Percentiles rank a stretch among this genome's conserved stretches.
Evolutionary conservation across 257 asterid genomes (phyloP).

Genomic region (Marsdenia floribunda): DNA sequence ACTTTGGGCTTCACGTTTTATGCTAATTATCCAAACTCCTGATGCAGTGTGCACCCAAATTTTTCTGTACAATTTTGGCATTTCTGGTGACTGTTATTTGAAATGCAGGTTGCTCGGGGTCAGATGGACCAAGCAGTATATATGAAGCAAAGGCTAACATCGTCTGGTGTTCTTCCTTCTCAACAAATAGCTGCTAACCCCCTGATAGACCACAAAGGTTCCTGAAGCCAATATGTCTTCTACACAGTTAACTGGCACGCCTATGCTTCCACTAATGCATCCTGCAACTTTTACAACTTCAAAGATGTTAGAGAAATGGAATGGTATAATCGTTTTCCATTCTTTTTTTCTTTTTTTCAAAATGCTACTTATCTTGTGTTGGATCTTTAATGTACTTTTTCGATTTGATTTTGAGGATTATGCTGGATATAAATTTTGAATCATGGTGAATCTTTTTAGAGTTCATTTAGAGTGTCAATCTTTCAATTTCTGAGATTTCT

Average conservation of each 20-base stretch:
- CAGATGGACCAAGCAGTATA: slow-evolving; percentile 53
- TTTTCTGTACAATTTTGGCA: not conserved
- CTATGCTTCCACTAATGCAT: slow-evolving; percentile 31
- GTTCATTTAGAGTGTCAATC: not conserved
- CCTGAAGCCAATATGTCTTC: slow-evolving; percentile 35
- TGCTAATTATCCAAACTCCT: not conserved
- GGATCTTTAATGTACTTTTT: not conserved
- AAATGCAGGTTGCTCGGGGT: slow-evolving; percentile 55
- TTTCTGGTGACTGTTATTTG: slow-evolving; percentile 3
- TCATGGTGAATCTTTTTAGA: not conserved
- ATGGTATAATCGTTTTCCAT: not conserved
- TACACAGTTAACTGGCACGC: slow-evolving; percentile 27
- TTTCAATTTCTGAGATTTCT: not conserved
- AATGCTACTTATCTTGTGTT: not conserved
- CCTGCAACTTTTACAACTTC: slow-evolving; percentile 35
- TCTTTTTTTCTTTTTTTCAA: slow-evolving; percentile 5
- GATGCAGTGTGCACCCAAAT: not conserved
- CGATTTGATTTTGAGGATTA: not conserved
- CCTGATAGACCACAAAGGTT: slow-evolving; percentile 15
- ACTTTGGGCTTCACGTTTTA: not conserved
- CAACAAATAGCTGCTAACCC: slow-evolving; percentile 24
- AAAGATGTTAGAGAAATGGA: slow-evolving; percentile 12
- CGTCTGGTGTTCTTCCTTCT: slow-evolving; percentile 25
- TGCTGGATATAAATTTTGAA: not conserved
- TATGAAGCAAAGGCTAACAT: slow-evolving; percentile 41